Percentiles rank a stretch among this genome's conserved stretches.
These are phyloP conservation scores for Candida sanyaensis DNA, from an alignment of 1,139 yeast genomes.

Conservation along the genomic window DNA sequence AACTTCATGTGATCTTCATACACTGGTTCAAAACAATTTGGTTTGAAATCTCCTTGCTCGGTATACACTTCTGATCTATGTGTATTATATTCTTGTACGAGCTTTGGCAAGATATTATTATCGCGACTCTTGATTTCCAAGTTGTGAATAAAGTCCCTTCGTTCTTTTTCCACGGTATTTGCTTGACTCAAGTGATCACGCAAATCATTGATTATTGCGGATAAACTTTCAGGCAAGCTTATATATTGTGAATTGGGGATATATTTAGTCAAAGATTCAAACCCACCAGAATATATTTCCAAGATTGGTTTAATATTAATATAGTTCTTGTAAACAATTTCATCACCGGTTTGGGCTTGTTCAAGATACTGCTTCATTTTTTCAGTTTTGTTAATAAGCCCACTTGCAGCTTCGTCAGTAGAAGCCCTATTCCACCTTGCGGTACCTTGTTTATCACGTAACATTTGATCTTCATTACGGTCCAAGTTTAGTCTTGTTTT, in stretches of 20 bases:
- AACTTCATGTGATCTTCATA: constrained; percentile 38
- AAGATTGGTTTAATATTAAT: constrained; percentile 44
- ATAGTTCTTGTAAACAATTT: constrained; percentile 45
- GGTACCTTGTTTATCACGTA: constrained; percentile 51
- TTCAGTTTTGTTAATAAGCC: constrained; percentile 38
- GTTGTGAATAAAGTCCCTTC: constrained; percentile 42
- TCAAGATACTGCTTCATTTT: constrained; percentile 51
- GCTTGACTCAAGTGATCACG: constrained; percentile 36
- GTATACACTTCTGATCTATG: constrained; percentile 20
- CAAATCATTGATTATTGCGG: constrained; percentile 39
- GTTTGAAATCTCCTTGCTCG: constrained; percentile 24
- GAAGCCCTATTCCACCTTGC: constrained; percentile 49
- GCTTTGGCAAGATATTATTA: constrained; percentile 51
- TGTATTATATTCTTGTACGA: constrained; percentile 47
- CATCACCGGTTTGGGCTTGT: constrained; percentile 68
- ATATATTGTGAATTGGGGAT: constrained; percentile 53
- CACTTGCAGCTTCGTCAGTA: constrained; percentile 40
- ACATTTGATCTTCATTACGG: constrained; percentile 53
- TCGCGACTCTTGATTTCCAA: constrained; percentile 49
- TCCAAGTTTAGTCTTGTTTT: constrained; percentile 51
- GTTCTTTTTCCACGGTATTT: constrained; percentile 25
- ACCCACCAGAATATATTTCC: constrained; percentile 45
- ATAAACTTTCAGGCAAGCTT: constrained; percentile 42
- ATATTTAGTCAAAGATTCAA: constrained; percentile 38
- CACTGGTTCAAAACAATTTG: constrained; percentile 30